Base-by-base conservation (phyloP, 2,329 filamentous ascomycete genomes). In the Thielaviopsis populi region DNA sequence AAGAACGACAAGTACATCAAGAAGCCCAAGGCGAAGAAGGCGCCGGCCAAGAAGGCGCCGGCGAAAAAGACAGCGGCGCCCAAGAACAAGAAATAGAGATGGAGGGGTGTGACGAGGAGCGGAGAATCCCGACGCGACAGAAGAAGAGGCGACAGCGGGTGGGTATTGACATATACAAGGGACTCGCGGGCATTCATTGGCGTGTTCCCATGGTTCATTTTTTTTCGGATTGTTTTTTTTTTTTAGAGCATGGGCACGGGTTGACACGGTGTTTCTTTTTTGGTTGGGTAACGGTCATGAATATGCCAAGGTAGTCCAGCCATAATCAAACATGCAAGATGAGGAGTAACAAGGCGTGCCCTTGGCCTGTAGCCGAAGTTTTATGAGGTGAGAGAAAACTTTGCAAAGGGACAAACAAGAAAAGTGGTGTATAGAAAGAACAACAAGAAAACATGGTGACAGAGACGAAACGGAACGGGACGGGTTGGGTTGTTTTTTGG, bases 1-100 rank as follows among this genome's bases (percentile, higher is more conserved):
- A 90, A 87, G 71, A 95, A 92, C 72, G 94, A 99, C 75, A 97
- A 96, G 74, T 96, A 95, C 71, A 91, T 97, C 72, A 95, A 94
- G 74, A 82, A 87, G 71, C 89, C 92, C 13, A 96, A 96, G 79
- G 84, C 74, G 3, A 83, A 83, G 70, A 82, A 83, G 72, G 77
- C 77, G 71, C 46, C 70, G 6, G 70, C 74, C n/a, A 78, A 77
- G 70, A 77, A 76, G 68, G 67, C 73, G 0, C 68, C 59, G 72
- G 77, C 71, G 1, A 83, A 80, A 73, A 74, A 75, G 24, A 40
- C 59, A 3, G 46, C 43, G 13, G 41, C 59, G 8, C 42, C 43
- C 27, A 62, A 54, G 59, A 67, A 70, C 60, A 69, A 59, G 61
- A 69, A 59, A 42, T 63, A 62, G 30, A 42, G 22, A 22, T 33